Base-by-base conservation (phyloP, 2,329 filamentous ascomycete species). In the Raffaelea ambrosiae region DNA sequence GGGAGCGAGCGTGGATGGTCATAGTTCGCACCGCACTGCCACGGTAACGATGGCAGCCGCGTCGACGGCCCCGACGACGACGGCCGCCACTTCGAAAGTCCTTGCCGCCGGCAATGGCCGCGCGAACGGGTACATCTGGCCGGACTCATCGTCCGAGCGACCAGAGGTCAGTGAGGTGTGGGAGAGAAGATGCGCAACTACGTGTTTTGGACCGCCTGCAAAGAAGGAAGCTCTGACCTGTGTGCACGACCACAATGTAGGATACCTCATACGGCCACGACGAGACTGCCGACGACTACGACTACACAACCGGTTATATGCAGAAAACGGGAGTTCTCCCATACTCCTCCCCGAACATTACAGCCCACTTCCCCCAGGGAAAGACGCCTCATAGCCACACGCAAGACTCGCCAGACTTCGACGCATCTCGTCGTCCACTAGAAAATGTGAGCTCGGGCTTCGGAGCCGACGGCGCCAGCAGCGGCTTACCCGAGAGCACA, bases 41-140 rank as follows among this genome's bases (percentile, higher is more conserved):
- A 54, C 53, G 51, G 54, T 45, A 57, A 49, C 40, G 53, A 79
- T 78, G 76, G 70, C 75, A 57, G 68, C 72, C 59, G 70, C 79
- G 62, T 73, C 75, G 55, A 64, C 73, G 55, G 66, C 65, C 55
- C 69, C 70, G 52, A 69, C 69, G 53, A 66, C 71, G 20, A 50
- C 52, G 21, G 20, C 49, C 20, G 44, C 36, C 33, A 39, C 41
- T 19, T 18, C 38, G 45, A 66, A 71, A 51, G 67, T 71, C 41
- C 62, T 78, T 51, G 71, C 69, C 52, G 70, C 72, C 49, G 67
- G 66, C 54, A 75, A 70, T 58, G 69, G 68, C 48, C 69, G 77
- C 58, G 74, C 66, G 42, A 66, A 73, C 41, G 66, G 63, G 36
- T 63, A 66, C 43, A 57, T 65, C 3, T 56, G 55, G 26, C 7